Base-by-base conservation (phyloP, 1,139 yeast species). In the Kluyveromyces sp. region DNA sequence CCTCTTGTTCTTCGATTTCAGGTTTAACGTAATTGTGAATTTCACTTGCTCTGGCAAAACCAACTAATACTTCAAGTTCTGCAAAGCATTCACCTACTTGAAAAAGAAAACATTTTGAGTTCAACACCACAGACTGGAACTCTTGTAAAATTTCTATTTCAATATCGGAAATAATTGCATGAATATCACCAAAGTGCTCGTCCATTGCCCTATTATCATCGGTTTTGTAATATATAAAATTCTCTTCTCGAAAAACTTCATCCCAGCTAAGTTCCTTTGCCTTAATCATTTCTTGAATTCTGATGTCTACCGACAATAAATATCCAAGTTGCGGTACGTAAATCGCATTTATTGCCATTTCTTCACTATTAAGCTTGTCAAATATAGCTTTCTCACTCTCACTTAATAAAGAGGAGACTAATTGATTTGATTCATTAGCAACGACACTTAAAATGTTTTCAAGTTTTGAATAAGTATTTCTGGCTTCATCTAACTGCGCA, bases 271-370 rank as follows among this genome's bases (percentile, higher is more conserved):
- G 45, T 1, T 48, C 41, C 4, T 51, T 46, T 4, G 52, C 50
- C 4, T 52, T 50, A 3, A 44, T 34, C 1, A 47, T 4, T 21
- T 48, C 34, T 25, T 50, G 53, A 7, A 49, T 43, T 4, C 45
- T 40, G 2, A 43, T 34, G 26, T 58, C 60, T 3, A 60, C 34
- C 0, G 67, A 58, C 2, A 71, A 55, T 39, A 74, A 54, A 47
- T 67, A 74, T 0, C 78, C 78, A 31, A 74, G 49, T 45, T 72
- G 75, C 5, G 75, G 75, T 28, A 73, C 69, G 49, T 74, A 74
- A 2, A 70, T 66, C 1, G 68, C 68, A 48, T 69, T 71, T 4
- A 70, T 43, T 1, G 59, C 39, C 4, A 51, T 50, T 2, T 44
- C 45, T 0, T 54, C 40, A 3, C 60, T 39, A 2, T 52, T 49